Evolutionary conservation across 768 basidiomycete genomes (phyloP), one percentile per base, ranked within the genome.

Genomic region (Leccinum disarticulatum): DNA sequence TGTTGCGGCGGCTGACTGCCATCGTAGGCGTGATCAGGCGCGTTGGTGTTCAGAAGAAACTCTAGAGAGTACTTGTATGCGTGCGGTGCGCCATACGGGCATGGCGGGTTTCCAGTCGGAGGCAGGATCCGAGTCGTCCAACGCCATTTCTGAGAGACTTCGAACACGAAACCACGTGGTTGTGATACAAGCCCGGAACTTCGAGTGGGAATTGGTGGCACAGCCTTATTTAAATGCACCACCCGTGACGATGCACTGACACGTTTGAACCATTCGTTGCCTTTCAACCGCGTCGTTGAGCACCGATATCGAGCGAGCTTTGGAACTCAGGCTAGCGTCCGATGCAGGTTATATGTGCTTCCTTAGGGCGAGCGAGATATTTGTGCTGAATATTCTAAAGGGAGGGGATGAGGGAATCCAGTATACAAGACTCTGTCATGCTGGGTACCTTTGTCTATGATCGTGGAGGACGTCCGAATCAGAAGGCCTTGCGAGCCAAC

Each of bases 1-100:
- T 71, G 33, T 64, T 57, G 50, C 55, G 52, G 36, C 56, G 71
- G 60, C 58, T 55, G 50, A 64, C 55, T 9, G 47, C 52, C 38
- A 57, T 47, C 6, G 68, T 67, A n/a, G 70, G 67, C 17, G 68
- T 48, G 22, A 19, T 68, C 38, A 73, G 55, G 33, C 69, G 65
- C 5, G 66, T 60, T 22, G 68, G 68, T 5, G 68, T 68, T 59
- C 66, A 60, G 54, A 69, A 70, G 55, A 69, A 66, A 47, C 55
- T 9, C 30, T 22, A 1, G 66, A 61, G 0, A 70, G 52, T 7
- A 56, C 53, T 28, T 61, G 58, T 47, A 69, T 63, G 9, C 68
- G 61, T 14, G 50, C 60, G 19, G 49, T 54, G 14, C 8, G 17
- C 17, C 61, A 53, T 6, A 53, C 36, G 2, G 68, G 68, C 0